Percentiles rank a stretch among this genome's conserved stretches.
phyloP scores from a whole-genome alignment of 2,329 filamentous ascomycete species.

The Penicillium sp. region DNA sequence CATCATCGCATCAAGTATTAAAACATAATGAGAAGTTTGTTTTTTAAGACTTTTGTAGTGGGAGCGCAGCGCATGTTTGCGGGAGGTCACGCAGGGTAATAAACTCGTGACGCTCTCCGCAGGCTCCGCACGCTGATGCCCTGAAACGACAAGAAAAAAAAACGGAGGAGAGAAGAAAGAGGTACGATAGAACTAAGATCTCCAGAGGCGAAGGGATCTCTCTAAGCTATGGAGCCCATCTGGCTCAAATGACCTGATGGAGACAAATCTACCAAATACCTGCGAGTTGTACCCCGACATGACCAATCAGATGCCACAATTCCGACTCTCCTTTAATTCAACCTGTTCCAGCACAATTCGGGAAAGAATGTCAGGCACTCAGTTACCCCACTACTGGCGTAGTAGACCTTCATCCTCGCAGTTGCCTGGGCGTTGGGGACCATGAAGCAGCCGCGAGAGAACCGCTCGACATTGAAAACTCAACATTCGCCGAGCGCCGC shows the following conservation, averaged over 20 bases:
- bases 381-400: not conserved
- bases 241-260: not conserved
- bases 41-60: too few relatives aligned
- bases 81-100: too few relatives aligned
- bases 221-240: not conserved
- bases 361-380: not conserved
- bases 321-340: too few relatives aligned
- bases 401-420: not conserved
- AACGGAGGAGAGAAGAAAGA: too few relatives aligned
- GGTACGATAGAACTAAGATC: slow-evolving; percentile 2
- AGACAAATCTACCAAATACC: not conserved
- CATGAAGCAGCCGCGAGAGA: not conserved
- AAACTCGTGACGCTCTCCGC: too few relatives aligned
- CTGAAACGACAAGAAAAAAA: too few relatives aligned
- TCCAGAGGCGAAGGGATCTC: not conserved
- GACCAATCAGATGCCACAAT: too few relatives aligned
- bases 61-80: too few relatives aligned
- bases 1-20: too few relatives aligned
- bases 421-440: not conserved
- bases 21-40: too few relatives aligned
- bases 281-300: too few relatives aligned
- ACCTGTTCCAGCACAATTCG: not conserved
- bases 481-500: not conserved
- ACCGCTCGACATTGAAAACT: not conserved
- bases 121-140: too few relatives aligned